Base-by-base conservation (phyloP, 2,329 filamentous ascomycete species). In the Furcasterigmium sp. region DNA sequence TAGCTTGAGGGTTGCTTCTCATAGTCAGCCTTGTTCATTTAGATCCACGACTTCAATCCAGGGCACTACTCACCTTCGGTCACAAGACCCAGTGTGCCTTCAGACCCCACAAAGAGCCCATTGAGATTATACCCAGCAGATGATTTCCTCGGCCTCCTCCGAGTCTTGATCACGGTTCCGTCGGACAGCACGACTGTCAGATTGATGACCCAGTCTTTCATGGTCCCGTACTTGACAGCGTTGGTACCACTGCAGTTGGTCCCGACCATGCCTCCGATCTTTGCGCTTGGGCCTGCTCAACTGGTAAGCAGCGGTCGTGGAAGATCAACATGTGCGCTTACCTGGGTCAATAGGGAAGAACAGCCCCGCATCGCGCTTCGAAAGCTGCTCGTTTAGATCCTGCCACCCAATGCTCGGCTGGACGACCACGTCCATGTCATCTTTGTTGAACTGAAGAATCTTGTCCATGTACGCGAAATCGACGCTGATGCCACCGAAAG, bases 401-500 rank as follows among this genome's bases (percentile, higher is more conserved):
- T 94, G 90, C 90, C 90, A 96, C n/a, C 85, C 84, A 9, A 96
- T 84, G 7, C 86, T 87, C 3, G 91, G 91, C 61, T 96, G 91
- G 3, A 96, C 89, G 5, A 95, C 87, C 39, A 95, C 75, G 54
- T 96, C 91, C 86, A 95, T 89, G 60, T 95, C 91, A 4, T 87
- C 84, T 52, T 86, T 83, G 60, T 95, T 85, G 44, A 95, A 73
- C 42, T 82, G 73, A 23, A 96, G 53, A 20, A 95, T 85, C 55
- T 82, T 72, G 60, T 95, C 85, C 91, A 96, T 96, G 56, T 80
- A 80, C 1, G 81, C 79, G 60, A 96, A 96, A 58, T 96, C 91
- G 40, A 96, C 85, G 51, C 87, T 91, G 57, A 96, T 79, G 11
- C 91, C 91, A 11, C 90, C 90, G 57, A 84, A 85, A 0, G 89